A percentile compares a stretch with the other conserved stretches of the same genome.
These are phyloP conservation scores for Allantophomopsis lycopodina DNA, from an alignment of 2,329 filamentous ascomycete species.

Conservation along the genomic window DNA sequence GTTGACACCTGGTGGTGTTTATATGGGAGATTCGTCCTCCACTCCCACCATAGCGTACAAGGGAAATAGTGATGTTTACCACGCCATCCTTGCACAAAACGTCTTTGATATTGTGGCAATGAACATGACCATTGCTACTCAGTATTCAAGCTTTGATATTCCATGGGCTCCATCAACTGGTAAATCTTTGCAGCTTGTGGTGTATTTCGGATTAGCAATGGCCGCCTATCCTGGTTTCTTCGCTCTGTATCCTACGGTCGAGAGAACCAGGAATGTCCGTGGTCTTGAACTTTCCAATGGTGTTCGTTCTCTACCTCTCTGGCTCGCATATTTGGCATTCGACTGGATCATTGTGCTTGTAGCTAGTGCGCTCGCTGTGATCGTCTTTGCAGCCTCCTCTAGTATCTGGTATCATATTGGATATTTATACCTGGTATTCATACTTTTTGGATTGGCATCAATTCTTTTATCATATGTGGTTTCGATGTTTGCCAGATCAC, in stretches of 20 bases:
- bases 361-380: slow-evolving; percentile 50
- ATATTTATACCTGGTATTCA: slow-evolving; percentile 71
- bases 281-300: slow-evolving; percentile 87
- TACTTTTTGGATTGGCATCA: slow-evolving; percentile 68
- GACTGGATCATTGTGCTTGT: slow-evolving; percentile 64
- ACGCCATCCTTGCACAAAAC: slow-evolving; percentile 49
- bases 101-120: slow-evolving; percentile 50
- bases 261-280: slow-evolving; percentile 65
- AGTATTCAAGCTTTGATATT: slow-evolving; percentile 62
- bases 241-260: slow-evolving; percentile 75
- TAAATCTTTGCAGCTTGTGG: slow-evolving; percentile 62
- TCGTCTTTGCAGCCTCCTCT: slow-evolving; percentile 50
- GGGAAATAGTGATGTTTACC: slow-evolving; percentile 43
- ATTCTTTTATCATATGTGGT: slow-evolving; percentile 68
- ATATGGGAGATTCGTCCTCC: slow-evolving; percentile 47
- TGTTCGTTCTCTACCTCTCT: slow-evolving; percentile 67
- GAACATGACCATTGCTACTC: slow-evolving; percentile 55
- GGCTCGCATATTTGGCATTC: slow-evolving; percentile 71
- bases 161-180: slow-evolving; percentile 58
- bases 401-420: slow-evolving; percentile 67
- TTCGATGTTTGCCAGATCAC: slow-evolving; percentile 65
- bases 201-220: slow-evolving; percentile 72
- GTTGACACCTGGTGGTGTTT: slow-evolving; percentile 68
- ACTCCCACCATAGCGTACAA: slow-evolving; percentile 58
- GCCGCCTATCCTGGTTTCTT: slow-evolving; percentile 76